Evolutionary conservation across 768 basidiomycete species (phyloP).

Genomic region (Leccinum variicolor): DNA sequence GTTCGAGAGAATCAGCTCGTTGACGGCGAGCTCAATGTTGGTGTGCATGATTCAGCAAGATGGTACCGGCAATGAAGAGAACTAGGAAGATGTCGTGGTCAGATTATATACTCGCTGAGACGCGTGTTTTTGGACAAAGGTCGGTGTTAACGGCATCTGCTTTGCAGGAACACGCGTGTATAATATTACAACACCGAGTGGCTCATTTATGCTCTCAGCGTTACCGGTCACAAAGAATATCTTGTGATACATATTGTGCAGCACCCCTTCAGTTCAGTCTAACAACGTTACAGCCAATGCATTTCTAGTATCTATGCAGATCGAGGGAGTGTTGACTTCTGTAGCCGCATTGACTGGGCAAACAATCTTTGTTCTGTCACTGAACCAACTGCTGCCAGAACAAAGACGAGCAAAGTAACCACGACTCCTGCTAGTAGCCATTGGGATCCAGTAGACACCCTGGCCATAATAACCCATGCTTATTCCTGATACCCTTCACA

Average conservation of each 20-base stretch:
- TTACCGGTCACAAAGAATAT: neutral
- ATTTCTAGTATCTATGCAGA: neutral
- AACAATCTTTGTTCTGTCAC: neutral
- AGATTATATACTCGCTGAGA: conserved; percentile 1
- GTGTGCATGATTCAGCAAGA: conserved; percentile 7
- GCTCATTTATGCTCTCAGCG: neutral
- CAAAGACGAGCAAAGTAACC: neutral
- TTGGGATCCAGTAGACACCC: neutral
- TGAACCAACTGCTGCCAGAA: neutral
- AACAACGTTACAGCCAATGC: neutral
- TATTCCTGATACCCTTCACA: conserved; percentile 1
- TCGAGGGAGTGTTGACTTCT: neutral
- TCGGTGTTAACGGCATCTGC: neutral
- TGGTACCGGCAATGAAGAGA: neutral
- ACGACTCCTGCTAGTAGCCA: neutral
- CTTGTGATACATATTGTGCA: neutral
- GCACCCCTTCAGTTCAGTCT: neutral
- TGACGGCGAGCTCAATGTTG: conserved; percentile 13
- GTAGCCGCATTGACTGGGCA: neutral
- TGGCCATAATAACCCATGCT: neutral
- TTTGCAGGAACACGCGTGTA: neutral
- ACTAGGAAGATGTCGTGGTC: neutral
- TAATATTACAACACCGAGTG: conserved; percentile 1
- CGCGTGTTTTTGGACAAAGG: conserved; percentile 8
- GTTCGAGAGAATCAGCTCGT: conserved; percentile 4